Conservation (phyloP, 2,329 filamentous ascomycete genomes). For the Neodidymelliopsis sp. region DNA sequence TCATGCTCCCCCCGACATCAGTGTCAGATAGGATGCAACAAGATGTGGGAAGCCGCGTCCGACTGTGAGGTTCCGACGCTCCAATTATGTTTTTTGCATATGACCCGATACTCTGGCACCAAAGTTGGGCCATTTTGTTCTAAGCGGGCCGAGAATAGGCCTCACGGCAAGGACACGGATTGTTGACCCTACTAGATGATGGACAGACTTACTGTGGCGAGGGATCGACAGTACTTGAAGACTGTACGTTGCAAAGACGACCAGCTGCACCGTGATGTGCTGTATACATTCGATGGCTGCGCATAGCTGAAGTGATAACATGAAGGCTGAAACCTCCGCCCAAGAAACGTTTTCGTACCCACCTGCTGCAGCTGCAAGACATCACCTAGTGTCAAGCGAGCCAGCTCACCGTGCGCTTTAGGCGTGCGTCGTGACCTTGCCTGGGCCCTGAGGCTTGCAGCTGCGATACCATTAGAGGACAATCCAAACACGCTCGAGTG, state of each 20-base stretch:
- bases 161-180: slow-evolving; percentile 15
- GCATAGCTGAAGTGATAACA: neutral
- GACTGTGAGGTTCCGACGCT: slow-evolving; percentile 22
- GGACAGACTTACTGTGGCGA: neutral
- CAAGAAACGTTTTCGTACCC: slow-evolving; percentile 14
- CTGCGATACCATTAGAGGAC: slow-evolving; percentile 7
- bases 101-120: slow-evolving; percentile 21
- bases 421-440: slow-evolving; percentile 8
- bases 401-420: slow-evolving; percentile 20
- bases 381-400: slow-evolving; percentile 20
- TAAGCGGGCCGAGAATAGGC: slow-evolving; percentile 20
- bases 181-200: slow-evolving; percentile 4
- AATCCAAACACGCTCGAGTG: neutral
- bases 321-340: slow-evolving; percentile 6
- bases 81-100: slow-evolving; percentile 28
- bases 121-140: slow-evolving; percentile 16
- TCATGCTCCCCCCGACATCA: slow-evolving; percentile 27
- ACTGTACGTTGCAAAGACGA: slow-evolving; percentile 1
- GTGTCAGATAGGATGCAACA: slow-evolving; percentile 22
- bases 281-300: slow-evolving; percentile 2
- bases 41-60: slow-evolving; percentile 27
- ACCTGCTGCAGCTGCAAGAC: slow-evolving; percentile 23
- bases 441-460: neutral
- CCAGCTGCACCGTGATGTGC: neutral
- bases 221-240: neutral